Percentiles rank a stretch among this genome's conserved stretches.
phyloP scores from a whole-genome alignment of 2,329 filamentous ascomycete species.

The Ophiognomonia clavigignenti-juglandacearum region DNA sequence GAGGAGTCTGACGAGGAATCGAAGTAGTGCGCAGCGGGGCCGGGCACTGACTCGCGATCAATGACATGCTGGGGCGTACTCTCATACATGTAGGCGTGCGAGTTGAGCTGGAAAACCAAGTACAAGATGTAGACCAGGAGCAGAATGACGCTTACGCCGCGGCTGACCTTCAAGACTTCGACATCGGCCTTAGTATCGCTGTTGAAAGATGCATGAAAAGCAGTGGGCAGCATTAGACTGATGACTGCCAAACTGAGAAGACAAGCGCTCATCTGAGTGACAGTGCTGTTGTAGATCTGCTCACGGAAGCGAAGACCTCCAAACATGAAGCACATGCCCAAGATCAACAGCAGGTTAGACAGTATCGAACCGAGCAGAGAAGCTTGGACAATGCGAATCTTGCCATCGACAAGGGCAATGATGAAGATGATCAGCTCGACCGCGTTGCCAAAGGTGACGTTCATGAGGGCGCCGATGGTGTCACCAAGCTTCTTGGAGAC shows the following conservation, averaged over 20 bases:
- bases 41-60: constrained; percentile 56
- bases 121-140: constrained; percentile 69
- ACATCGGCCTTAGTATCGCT: constrained; percentile 49
- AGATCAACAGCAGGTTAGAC: constrained; percentile 79
- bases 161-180: constrained; percentile 67
- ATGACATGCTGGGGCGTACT: constrained; percentile 67
- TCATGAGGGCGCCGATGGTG: constrained; percentile 66
- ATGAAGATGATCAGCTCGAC: constrained; percentile 74
- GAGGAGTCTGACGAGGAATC: constrained; percentile 43
- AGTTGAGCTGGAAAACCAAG: constrained; percentile 71
- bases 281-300: constrained; percentile 91
- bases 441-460: constrained; percentile 74
- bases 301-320: constrained; percentile 84
- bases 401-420: constrained; percentile 41
- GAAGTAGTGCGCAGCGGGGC: constrained; percentile 62
- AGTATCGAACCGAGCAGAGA: constrained; percentile 86
- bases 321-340: constrained; percentile 87
- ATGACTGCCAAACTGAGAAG: constrained; percentile 85
- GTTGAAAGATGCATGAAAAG: constrained; percentile 65
- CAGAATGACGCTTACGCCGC: constrained; percentile 71
- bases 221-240: constrained; percentile 66
- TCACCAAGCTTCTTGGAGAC: constrained; percentile 70
- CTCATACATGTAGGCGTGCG: constrained; percentile 63
- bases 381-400: constrained; percentile 89
- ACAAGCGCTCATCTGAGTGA: constrained; percentile 95